Percentiles rank a stretch among this genome's conserved stretches.
These are phyloP conservation scores for Boletus patriciae DNA, from an alignment of 768 basidiomycete species.

Conservation along the genomic window DNA sequence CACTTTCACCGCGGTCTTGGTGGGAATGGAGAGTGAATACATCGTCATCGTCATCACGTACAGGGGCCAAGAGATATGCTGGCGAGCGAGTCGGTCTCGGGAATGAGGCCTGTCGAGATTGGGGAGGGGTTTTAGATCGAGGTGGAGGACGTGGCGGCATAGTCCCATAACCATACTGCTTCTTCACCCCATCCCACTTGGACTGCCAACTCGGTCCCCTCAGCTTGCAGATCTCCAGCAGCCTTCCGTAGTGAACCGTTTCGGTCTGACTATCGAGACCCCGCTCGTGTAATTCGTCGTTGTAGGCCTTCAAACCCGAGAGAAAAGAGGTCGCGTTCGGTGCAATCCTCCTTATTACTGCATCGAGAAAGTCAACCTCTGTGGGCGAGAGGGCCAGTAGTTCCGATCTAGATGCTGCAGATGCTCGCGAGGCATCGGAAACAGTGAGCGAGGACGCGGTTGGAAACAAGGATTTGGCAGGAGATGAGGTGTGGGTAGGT, in stretches of 20 bases:
- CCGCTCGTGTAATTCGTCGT: conserved; percentile 69
- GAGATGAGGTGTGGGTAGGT: conserved; percentile 50
- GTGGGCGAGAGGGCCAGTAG: conserved; percentile 48
- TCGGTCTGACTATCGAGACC: conserved; percentile 76
- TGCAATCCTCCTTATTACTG: conserved; percentile 68
- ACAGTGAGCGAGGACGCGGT: conserved; percentile 9
- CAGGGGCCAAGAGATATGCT: conserved; percentile 25
- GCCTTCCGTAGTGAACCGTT: conserved; percentile 76
- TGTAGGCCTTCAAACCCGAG: conserved; percentile 83
- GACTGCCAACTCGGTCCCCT: conserved; percentile 79
- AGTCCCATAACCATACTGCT: conserved; percentile 44
- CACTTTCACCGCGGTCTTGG: conserved; percentile 36
- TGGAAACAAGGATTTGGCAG: conserved; percentile 33
- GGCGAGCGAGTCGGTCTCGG: conserved; percentile 25
- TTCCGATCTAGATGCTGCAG: conserved; percentile 45
- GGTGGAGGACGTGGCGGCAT: conserved; percentile 13
- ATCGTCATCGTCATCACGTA: conserved; percentile 41
- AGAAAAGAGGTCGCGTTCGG: conserved; percentile 72
- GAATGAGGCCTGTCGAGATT: conserved; percentile 15
- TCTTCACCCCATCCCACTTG: conserved; percentile 76
- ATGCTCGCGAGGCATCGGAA: conserved; percentile 43
- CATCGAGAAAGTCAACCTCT: conserved; percentile 73
- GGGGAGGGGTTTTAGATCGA: conserved; percentile 19
- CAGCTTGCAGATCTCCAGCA: conserved; percentile 80
- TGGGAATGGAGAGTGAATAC: conserved; percentile 46